phyloP scores from a whole-genome alignment of 257 asterid species.

The Solanum chiquidenum region DNA sequence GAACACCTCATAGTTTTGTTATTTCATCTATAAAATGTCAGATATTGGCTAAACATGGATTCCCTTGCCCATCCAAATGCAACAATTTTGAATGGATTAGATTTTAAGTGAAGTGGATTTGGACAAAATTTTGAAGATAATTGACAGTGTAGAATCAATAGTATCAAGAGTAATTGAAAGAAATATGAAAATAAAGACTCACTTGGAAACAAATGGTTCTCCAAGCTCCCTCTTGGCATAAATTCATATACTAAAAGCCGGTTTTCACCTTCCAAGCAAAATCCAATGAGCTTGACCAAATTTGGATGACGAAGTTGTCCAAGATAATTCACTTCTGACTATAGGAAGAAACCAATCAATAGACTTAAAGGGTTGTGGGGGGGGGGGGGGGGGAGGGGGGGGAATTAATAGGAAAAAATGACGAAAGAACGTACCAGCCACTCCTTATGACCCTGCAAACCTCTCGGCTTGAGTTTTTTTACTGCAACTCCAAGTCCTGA shows the following conservation, averaged over 20 bases:
- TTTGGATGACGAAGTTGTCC: conserved; percentile 31
- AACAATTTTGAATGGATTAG: background rate
- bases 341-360: background rate
- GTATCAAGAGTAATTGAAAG: too few relatives aligned
- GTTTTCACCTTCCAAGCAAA: conserved; percentile 32
- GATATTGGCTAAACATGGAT: background rate
- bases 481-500: conserved; percentile 28
- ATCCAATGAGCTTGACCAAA: conserved; percentile 34
- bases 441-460: conserved; percentile 38
- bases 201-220: conserved; percentile 26
- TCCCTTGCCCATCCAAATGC: background rate
- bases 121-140: background rate
- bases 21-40: background rate
- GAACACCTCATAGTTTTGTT: background rate
- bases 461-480: conserved; percentile 24
- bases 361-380: background rate
- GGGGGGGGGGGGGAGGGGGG: background rate
- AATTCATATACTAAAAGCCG: conserved; percentile 29
- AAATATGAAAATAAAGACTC: background rate
- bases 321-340: conserved; percentile 34
- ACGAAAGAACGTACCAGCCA: conserved; percentile 22
- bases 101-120: background rate
- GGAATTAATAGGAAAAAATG: background rate
- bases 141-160: background rate
- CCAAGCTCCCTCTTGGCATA: conserved; percentile 33